Conservation (phyloP, 306 rosid species). For the Cotoneaster glaucophyllus region DNA sequence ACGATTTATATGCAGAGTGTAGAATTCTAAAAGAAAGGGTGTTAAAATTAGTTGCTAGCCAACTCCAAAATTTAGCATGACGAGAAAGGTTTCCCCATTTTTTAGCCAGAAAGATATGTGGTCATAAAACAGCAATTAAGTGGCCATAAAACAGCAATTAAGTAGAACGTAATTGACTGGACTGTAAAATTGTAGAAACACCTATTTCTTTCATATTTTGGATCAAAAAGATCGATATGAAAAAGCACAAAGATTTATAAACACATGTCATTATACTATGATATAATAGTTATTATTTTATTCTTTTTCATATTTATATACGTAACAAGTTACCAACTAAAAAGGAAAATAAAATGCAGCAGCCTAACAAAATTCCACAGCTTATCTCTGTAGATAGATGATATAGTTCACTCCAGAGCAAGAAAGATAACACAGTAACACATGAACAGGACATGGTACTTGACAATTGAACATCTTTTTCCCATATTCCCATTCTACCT, state of each 20-base stretch:
- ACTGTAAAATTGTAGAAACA: no score
- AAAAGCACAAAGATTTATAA: neutral
- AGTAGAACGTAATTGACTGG: neutral
- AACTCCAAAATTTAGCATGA: neutral
- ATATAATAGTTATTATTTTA: constrained; percentile 6
- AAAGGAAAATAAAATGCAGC: constrained; percentile 19
- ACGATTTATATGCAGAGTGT: no score
- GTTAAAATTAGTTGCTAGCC: no score
- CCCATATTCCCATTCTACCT: neutral
- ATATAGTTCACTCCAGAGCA: constrained; percentile 8
- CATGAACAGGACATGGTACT: neutral
- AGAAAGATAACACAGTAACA: constrained; percentile 22
- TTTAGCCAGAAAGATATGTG: neutral
- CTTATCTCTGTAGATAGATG: constrained; percentile 37
- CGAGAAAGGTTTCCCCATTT: no score
- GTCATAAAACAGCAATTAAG: neutral
- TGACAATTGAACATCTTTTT: neutral
- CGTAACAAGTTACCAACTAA: constrained; percentile 1
- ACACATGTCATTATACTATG: neutral
- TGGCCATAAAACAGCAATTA: neutral
- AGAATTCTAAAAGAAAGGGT: no score
- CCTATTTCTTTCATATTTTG: no score
- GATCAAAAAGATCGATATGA: neutral
- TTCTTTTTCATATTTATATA: neutral
- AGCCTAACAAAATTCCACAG: constrained; percentile 50